Evolutionary conservation across 2,329 filamentous ascomycete species (phyloP), one percentile per base, ranked within the genome.

Genomic region (Sporothrix variecibatus): DNA sequence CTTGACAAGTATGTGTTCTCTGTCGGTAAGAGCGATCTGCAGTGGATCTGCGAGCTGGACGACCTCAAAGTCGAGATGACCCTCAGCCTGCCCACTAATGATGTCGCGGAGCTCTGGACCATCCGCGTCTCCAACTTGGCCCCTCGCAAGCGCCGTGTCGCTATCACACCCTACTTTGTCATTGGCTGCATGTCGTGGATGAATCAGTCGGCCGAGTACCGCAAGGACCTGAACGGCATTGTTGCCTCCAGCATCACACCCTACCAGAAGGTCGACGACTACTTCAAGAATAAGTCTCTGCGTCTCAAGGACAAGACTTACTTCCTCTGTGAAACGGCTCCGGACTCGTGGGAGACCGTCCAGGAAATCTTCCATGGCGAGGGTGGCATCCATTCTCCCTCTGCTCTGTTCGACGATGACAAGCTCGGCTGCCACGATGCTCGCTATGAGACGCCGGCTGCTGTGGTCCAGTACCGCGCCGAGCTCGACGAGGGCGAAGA

Each of bases 111-210:
- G 80, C 81, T 89, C 28, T 89, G 87, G 87, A 85, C 83, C 26
- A 80, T 89, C 74, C 84, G 82, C 71, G 85, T 89, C 34, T 85
- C 83, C 20, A 89, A 89, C 76, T 71, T 86, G 8, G 85, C 86
- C 0, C 79, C 78, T 34, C 82, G 83, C 3, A 79, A 82, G 6
- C 83, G 87, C 17, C 84, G 82, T 64, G 78, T 89, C 75, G 87
- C 86, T 78, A 80, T 89, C 40, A 88, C 87, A 74, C 87, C 87
- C 0, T 88, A 88, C 77, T 89, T 89, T 79, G 85, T 86, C 49
- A 83, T 89, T 72, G 87, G 87, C n/a, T 88, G 87, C 80, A 88
- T 88, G 86, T 89, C 87, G 17, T 89, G 87, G 87, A 89, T 89
- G 87, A 89, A 88, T 78, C 87, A 88, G 78, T 86, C 86, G 43